Conservation (phyloP, 192 early-diverging fungal species). For the Dissophora ornata region DNA sequence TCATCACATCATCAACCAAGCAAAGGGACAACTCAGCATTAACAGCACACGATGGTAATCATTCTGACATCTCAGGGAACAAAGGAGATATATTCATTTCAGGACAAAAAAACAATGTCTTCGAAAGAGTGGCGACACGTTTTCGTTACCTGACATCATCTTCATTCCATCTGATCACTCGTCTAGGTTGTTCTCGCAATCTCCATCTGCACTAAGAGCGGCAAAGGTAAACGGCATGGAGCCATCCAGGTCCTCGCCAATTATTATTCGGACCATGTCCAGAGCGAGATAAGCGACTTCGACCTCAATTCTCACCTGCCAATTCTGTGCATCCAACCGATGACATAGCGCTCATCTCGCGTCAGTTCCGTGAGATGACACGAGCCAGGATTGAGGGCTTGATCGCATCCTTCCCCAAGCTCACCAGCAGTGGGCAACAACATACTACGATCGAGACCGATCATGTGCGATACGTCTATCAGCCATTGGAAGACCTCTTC, state of each 20-base stretch:
- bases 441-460: slow-evolving; percentile 99
- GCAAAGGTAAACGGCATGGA: slow-evolving; percentile 79
- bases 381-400: slow-evolving; percentile 96
- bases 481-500: slow-evolving; percentile 95
- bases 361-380: slow-evolving; percentile 98
- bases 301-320: no score
- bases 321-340: no score
- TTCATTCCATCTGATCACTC: neutral
- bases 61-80: neutral
- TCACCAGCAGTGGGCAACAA: slow-evolving; percentile 90
- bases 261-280: neutral
- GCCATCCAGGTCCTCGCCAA: neutral
- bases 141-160: neutral
- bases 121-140: neutral
- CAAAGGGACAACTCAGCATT: neutral
- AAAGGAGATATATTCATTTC: no score
- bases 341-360: slow-evolving; percentile 80
- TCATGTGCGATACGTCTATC: slow-evolving; percentile 97
- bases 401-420: slow-evolving; percentile 95
- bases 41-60: slow-evolving; percentile 4
- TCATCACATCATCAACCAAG: slow-evolving; percentile 3
- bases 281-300: no score
- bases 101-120: no score
- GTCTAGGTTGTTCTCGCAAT: slow-evolving; percentile 90
- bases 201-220: slow-evolving; percentile 90